These are phyloP conservation scores for Melastoma malabathricum DNA, from an alignment of 345 rosid species.

Conservation along the genomic window DNA sequence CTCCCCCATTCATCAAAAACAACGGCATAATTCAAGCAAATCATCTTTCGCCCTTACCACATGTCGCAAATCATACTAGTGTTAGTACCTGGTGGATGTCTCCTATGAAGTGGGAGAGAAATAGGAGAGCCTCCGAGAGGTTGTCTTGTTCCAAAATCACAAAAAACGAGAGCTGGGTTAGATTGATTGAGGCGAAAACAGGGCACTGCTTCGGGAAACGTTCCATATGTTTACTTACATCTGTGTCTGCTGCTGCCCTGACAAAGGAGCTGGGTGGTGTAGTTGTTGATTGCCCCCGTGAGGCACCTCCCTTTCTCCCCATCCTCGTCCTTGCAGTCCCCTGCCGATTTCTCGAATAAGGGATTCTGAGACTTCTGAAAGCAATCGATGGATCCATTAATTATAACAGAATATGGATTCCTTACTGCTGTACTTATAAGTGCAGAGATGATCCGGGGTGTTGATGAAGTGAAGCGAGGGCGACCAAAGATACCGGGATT, in stretches of 20 bases:
- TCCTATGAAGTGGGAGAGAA: slow-evolving; percentile 77
- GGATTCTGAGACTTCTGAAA: neutral
- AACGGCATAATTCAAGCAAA: neutral
- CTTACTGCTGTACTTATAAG: slow-evolving; percentile 45
- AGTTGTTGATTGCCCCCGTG: slow-evolving; percentile 79
- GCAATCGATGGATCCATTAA: neutral
- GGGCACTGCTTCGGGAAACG: neutral
- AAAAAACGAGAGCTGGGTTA: neutral
- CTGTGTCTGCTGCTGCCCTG: slow-evolving; percentile 27
- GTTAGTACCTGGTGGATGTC: slow-evolving; percentile 72
- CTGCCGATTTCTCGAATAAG: slow-evolving; percentile 14
- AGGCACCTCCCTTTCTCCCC: slow-evolving; percentile 61
- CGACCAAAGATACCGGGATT: slow-evolving; percentile 63
- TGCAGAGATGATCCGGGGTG: slow-evolving; percentile 56
- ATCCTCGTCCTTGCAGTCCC: slow-evolving; percentile 75
- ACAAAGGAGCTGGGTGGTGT: slow-evolving; percentile 77
- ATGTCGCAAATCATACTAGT: neutral
- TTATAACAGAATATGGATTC: neutral
- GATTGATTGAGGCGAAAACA: neutral
- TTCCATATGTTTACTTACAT: slow-evolving; percentile 18
- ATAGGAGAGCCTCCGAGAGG: slow-evolving; percentile 82
- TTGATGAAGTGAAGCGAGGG: slow-evolving; percentile 56
- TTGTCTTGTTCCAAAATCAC: slow-evolving; percentile 34
- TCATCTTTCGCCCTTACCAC: too few relatives aligned
- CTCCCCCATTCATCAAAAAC: too few relatives aligned